These are phyloP conservation scores for Fusarium sp. DNA, from an alignment of 2,329 filamentous ascomycete genomes.

Conservation along the genomic window DNA sequence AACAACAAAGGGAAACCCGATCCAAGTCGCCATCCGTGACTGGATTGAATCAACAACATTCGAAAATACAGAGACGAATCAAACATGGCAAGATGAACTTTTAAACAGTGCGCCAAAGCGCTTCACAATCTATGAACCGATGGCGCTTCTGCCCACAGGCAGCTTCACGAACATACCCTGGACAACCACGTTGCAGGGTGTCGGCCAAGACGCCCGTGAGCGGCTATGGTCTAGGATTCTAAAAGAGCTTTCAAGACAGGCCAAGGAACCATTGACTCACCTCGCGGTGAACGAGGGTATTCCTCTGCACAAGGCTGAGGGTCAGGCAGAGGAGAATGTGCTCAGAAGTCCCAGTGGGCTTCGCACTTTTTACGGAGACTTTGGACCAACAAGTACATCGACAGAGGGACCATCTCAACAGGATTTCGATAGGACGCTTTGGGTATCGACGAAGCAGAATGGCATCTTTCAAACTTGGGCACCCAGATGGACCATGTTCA, in stretches of 20 bases:
- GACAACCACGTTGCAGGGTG: slow-evolving; percentile 47
- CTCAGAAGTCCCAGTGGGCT: slow-evolving; percentile 77
- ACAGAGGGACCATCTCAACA: slow-evolving; percentile 44
- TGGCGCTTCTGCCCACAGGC: slow-evolving; percentile 66
- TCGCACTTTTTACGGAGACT: slow-evolving; percentile 74
- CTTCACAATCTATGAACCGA: slow-evolving; percentile 67
- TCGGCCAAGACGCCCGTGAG: slow-evolving; percentile 38
- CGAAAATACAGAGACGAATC: neutral
- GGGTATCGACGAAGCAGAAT: slow-evolving; percentile 80
- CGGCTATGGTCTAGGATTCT: slow-evolving; percentile 61
- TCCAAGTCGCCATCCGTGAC: slow-evolving; percentile 44
- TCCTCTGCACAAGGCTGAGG: slow-evolving; percentile 52
- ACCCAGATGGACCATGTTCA: slow-evolving; percentile 93
- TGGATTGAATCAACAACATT: slow-evolving; percentile 42
- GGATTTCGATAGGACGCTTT: slow-evolving; percentile 75
- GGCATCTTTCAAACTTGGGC: slow-evolving; percentile 86
- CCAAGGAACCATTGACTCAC: slow-evolving; percentile 58
- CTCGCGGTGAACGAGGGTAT: slow-evolving; percentile 69
- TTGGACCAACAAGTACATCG: slow-evolving; percentile 61
- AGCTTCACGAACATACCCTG: slow-evolving; percentile 59
- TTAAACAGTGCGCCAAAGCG: slow-evolving; percentile 59
- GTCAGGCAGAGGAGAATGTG: slow-evolving; percentile 64
- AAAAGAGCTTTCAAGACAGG: slow-evolving; percentile 53
- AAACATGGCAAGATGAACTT: slow-evolving; percentile 44
- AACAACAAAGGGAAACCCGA: slow-evolving; percentile 41